phyloP scores from a whole-genome alignment of 305 asterid species.

The Fraxinus nigra region DNA sequence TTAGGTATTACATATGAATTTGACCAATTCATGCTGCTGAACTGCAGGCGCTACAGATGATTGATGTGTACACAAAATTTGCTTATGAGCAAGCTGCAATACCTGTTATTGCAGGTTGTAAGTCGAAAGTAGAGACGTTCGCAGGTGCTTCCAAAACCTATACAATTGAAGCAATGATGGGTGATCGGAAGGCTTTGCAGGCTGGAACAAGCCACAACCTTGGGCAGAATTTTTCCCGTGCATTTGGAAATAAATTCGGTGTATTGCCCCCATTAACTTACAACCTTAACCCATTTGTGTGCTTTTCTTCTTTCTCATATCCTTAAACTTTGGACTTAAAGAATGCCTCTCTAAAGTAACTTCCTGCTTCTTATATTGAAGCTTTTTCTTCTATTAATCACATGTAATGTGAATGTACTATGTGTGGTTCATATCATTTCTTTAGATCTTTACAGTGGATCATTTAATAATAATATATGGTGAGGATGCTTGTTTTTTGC shows the following conservation, averaged over 20 bases:
- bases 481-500: neutral
- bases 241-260: slow-evolving; percentile 45
- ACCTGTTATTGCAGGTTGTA: slow-evolving; percentile 94
- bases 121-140: slow-evolving; percentile 86
- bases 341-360: slow-evolving; percentile 5
- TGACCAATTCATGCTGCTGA: slow-evolving; percentile 32
- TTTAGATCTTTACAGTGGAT: neutral
- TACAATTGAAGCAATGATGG: slow-evolving; percentile 99
- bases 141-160: slow-evolving; percentile 92
- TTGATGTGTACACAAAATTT: slow-evolving; percentile 79
- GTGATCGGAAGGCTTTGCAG: slow-evolving; percentile 94
- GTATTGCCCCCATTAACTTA: neutral
- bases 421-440: neutral
- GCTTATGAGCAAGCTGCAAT: slow-evolving; percentile 97
- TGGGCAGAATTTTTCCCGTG: slow-evolving; percentile 95
- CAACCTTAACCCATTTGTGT: neutral
- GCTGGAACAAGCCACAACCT: slow-evolving; percentile 99
- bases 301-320: neutral
- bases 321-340: neutral
- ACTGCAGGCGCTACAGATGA: slow-evolving; percentile 93
- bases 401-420: neutral
- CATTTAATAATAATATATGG: neutral
- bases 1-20: slow-evolving; percentile 17
- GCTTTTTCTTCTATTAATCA: neutral
- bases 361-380: neutral